These are phyloP conservation scores for Didymella keratinophila DNA, from an alignment of 2,329 filamentous ascomycete genomes.

Conservation along the genomic window DNA sequence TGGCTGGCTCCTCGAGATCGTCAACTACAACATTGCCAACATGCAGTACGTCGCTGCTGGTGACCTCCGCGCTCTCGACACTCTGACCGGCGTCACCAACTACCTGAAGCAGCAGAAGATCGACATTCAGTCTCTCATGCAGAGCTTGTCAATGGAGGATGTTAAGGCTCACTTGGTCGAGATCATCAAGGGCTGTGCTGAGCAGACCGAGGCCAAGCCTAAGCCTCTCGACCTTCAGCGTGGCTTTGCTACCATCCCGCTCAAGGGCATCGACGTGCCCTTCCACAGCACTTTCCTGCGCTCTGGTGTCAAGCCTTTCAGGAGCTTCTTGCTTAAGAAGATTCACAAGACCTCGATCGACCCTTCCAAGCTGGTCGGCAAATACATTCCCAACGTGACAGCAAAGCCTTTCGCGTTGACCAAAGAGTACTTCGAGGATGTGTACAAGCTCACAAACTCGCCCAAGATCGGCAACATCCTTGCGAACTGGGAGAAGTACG, in stretches of 20 bases:
- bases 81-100: conserved; percentile 82
- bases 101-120: conserved; percentile 97
- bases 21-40: conserved; percentile 86
- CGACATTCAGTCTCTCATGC: conserved; percentile 92
- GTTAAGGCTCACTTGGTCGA: conserved; percentile 88
- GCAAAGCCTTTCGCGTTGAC: conserved; percentile 94
- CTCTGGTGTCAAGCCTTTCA: conserved; percentile 98
- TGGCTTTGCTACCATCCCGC: conserved; percentile 95
- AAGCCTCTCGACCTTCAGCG: conserved; percentile 88
- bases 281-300: conserved; percentile 99
- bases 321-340: conserved; percentile 98
- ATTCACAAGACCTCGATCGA: conserved; percentile 99
- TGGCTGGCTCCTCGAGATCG: conserved; percentile 95
- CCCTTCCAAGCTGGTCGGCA: conserved; percentile 93
- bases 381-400: conserved; percentile 99
- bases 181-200: conserved; percentile 88
- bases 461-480: conserved; percentile 78
- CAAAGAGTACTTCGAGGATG: conserved; percentile 99
- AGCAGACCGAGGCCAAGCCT: conserved; percentile 88
- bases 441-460: conserved; percentile 89
- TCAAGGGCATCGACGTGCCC: conserved; percentile 96
- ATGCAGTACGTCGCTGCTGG: conserved; percentile 74
- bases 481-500: conserved; percentile 73
- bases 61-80: conserved; percentile 71
- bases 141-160: conserved; percentile 84